A percentile compares a stretch with the other conserved stretches of the same genome.
Evolutionary conservation across 805 yeast species (phyloP).

Genomic region (Candida jianshihensis): DNA sequence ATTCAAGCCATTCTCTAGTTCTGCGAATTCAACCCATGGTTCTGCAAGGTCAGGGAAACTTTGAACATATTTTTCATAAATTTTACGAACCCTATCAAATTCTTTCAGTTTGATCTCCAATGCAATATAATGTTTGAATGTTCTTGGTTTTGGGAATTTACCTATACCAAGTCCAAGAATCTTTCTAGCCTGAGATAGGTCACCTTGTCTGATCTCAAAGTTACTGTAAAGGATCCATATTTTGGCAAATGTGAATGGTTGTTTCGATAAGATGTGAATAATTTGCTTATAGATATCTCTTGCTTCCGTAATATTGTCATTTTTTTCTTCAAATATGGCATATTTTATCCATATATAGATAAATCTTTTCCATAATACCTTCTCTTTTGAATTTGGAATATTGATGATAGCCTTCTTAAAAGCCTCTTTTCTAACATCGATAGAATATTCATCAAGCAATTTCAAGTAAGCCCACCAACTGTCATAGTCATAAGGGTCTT

Average conservation of each 20-base stretch:
- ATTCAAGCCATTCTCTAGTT: slow-evolving; percentile 58
- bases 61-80: slow-evolving; percentile 65
- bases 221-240: slow-evolving; percentile 68
- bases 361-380: slow-evolving; percentile 59
- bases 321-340: slow-evolving; percentile 54
- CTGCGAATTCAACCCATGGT: slow-evolving; percentile 60
- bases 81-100: slow-evolving; percentile 69
- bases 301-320: slow-evolving; percentile 36
- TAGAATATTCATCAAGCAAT: slow-evolving; percentile 36
- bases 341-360: slow-evolving; percentile 65
- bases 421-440: slow-evolving; percentile 26
- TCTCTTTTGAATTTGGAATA: slow-evolving; percentile 29
- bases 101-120: slow-evolving; percentile 66
- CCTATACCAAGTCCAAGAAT: slow-evolving; percentile 72
- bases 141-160: slow-evolving; percentile 47
- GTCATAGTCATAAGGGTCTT: slow-evolving; percentile 56
- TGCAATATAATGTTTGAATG: slow-evolving; percentile 58
- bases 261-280: slow-evolving; percentile 44
- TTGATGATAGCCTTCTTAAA: slow-evolving; percentile 39
- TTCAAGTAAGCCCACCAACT: slow-evolving; percentile 76
- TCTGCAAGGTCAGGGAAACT: slow-evolving; percentile 31
- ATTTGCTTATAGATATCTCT: slow-evolving; percentile 45
- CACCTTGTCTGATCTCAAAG: slow-evolving; percentile 62
- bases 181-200: slow-evolving; percentile 51
- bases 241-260: slow-evolving; percentile 57